Conservation (phyloP, 2,329 filamentous ascomycete species). For the Phaeoacremonium minimum region DNA sequence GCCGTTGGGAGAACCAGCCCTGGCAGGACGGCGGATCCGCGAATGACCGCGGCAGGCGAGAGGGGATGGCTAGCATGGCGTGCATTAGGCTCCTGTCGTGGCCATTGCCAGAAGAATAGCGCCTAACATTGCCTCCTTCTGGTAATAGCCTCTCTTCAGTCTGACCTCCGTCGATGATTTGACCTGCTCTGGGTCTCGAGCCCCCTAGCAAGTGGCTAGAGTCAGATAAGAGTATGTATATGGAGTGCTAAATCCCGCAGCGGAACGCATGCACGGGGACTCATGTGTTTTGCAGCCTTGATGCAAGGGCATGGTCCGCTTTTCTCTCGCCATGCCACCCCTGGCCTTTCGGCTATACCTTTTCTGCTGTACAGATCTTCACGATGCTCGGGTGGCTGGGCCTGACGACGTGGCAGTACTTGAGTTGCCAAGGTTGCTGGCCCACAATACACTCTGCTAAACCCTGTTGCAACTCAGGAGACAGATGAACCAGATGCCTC, state of each 20-base stretch:
- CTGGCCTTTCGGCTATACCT: neutral
- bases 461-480: neutral
- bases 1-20: neutral
- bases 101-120: too few species aligned
- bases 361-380: conserved; percentile 1
- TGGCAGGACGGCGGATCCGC: neutral
- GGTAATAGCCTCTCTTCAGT: too few species aligned
- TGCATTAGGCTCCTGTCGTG: conserved; percentile 3
- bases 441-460: neutral
- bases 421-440: neutral
- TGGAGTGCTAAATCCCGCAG: too few species aligned
- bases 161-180: too few species aligned
- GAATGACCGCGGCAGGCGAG: too few species aligned
- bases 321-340: too few species aligned
- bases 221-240: too few species aligned
- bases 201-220: too few species aligned
- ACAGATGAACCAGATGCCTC: too few species aligned
- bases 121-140: too few species aligned
- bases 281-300: neutral
- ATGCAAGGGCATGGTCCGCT: too few species aligned
- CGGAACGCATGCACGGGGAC: neutral
- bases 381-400: neutral
- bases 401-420: neutral
- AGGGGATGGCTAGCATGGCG: conserved; percentile 1
- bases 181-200: too few species aligned